Percentiles rank a stretch among this genome's conserved stretches.
Conservation (phyloP, 2,329 filamentous ascomycete genomes). For the Pseudogymnoascus sp. region DNA sequence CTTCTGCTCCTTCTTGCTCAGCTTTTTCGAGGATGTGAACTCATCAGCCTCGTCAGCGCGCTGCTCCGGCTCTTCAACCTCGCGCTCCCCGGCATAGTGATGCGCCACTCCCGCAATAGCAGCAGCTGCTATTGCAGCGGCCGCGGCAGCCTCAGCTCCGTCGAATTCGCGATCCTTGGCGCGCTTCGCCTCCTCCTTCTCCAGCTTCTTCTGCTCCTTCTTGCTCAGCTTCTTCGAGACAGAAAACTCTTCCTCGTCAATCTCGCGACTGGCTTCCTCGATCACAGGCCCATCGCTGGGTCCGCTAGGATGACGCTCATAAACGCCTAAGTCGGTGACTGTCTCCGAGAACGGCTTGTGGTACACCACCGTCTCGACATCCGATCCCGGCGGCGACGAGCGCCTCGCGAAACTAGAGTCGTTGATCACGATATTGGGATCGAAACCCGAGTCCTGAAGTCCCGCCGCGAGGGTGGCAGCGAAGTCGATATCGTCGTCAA, state of each 20-base stretch:
- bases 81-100: background rate
- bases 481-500: slow-evolving; percentile 59
- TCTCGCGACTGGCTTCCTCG: slow-evolving; percentile 29
- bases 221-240: slow-evolving; percentile 27
- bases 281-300: slow-evolving; percentile 20
- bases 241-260: slow-evolving; percentile 22
- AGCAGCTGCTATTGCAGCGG: background rate
- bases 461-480: slow-evolving; percentile 61
- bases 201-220: slow-evolving; percentile 36
- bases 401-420: slow-evolving; percentile 55
- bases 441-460: slow-evolving; percentile 59
- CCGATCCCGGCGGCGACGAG: slow-evolving; percentile 53
- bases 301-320: slow-evolving; percentile 14
- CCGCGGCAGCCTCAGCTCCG: background rate
- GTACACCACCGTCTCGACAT: slow-evolving; percentile 39
- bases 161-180: slow-evolving; percentile 18
- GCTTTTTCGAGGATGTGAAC: slow-evolving; percentile 20
- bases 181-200: slow-evolving; percentile 31
- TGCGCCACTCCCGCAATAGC: background rate
- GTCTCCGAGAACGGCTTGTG: slow-evolving; percentile 41
- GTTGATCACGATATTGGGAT: slow-evolving; percentile 60
- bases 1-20: slow-evolving; percentile 34
- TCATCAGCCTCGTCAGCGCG: slow-evolving; percentile 13
- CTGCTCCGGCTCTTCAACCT: slow-evolving; percentile 1
- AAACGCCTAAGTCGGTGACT: slow-evolving; percentile 33